Percentiles rank a stretch among this genome's conserved stretches.
phyloP scores from a whole-genome alignment of 495 filamentous ascomycete species.

The Apodospora peruviana region DNA sequence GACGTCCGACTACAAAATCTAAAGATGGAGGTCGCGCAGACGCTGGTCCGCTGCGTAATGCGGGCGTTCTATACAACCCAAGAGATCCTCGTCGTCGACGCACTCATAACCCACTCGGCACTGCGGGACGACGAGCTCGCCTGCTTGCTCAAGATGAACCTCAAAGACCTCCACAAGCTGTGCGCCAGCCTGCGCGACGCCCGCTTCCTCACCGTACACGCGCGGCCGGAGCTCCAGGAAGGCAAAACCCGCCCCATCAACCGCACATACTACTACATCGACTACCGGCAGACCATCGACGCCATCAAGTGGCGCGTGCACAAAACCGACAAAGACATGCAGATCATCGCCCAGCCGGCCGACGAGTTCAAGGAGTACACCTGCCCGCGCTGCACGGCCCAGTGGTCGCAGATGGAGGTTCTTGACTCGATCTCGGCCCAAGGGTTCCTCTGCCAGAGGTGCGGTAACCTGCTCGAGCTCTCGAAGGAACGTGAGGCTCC shows the following conservation, averaged over 20 bases:
- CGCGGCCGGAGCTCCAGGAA: conserved; percentile 71
- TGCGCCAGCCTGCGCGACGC: conserved; percentile 80
- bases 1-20: too few species aligned
- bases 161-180: conserved; percentile 82
- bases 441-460: conserved; percentile 84
- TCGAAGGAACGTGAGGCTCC: conserved; percentile 56
- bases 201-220: conserved; percentile 75
- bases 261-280: conserved; percentile 93
- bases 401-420: conserved; percentile 84
- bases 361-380: conserved; percentile 87
- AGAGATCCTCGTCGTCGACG: conserved; percentile 86
- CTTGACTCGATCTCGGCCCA: conserved; percentile 59
- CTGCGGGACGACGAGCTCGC: conserved; percentile 85
- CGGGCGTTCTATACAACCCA: conserved; percentile 91
- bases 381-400: conserved; percentile 70
- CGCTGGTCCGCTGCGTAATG: conserved; percentile 78
- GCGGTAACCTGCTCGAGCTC: conserved; percentile 62
- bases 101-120: conserved; percentile 83
- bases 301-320: conserved; percentile 93
- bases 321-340: conserved; percentile 75
- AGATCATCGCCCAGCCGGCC: conserved; percentile 69
- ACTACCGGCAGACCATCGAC: conserved; percentile 89
- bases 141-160: conserved; percentile 75
- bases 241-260: conserved; percentile 75
- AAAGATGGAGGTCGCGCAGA: conserved; percentile 89